phyloP scores from a whole-genome alignment of 331 rosid species.

The Erythrophleum ivorense region DNA sequence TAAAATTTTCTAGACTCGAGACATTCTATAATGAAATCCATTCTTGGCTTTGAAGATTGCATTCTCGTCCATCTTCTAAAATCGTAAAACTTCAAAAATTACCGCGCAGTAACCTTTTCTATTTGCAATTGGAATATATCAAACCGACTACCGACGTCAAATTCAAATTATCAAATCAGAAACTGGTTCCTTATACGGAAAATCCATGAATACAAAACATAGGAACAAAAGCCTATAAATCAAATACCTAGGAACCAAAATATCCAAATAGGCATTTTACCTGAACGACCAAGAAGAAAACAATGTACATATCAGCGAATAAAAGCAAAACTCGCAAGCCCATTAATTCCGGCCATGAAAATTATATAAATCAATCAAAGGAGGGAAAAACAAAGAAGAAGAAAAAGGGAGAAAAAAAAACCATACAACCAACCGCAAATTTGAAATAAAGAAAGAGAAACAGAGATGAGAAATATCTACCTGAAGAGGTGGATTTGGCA shows the following conservation, averaged over 20 bases:
- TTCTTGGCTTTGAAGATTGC: constrained; percentile 4
- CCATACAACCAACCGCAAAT: not conserved
- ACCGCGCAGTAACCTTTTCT: not conserved
- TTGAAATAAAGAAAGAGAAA: not conserved
- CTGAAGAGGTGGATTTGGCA: constrained; percentile 65
- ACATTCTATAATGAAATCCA: constrained; percentile 18
- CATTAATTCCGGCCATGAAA: not conserved
- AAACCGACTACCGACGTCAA: not conserved
- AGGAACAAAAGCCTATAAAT: not conserved
- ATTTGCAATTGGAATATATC: not conserved
- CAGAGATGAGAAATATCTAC: constrained; percentile 33
- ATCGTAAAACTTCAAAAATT: not conserved
- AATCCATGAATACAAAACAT: not conserved
- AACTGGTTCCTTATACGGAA: not conserved
- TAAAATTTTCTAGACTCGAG: constrained; percentile 22
- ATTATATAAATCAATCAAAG: not conserved
- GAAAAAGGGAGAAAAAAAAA: not conserved
- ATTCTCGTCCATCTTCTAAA: not conserved
- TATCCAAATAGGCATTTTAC: not conserved
- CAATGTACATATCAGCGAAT: not conserved
- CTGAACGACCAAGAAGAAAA: not conserved
- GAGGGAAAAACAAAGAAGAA: not conserved
- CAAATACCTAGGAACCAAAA: not conserved
- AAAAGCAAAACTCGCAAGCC: not conserved
- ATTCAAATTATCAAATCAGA: constrained; percentile 18